Base-by-base conservation (phyloP, 306 rosid genomes). In the Notholithocarpus densiflorus region DNA sequence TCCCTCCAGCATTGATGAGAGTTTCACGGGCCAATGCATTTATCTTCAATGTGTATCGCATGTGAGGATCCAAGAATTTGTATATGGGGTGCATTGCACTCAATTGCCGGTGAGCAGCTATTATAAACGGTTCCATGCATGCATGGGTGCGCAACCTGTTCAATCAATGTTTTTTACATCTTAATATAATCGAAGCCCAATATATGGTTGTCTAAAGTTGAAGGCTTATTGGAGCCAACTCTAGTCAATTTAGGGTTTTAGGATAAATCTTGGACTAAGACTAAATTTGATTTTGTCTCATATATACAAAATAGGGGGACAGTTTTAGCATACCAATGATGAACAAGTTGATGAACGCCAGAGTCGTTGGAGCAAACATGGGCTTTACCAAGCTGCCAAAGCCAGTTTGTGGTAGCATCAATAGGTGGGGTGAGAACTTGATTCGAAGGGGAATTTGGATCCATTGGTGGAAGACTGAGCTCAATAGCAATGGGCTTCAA, bases 61-160 rank as follows among this genome's bases (percentile, higher is more conserved):
- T 81, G 26, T 84, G 85, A 27, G 88, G 88, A 59, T 81, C 80
- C 73, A 72, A 27, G 51, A 86, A 78, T 74, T 86, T 86, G 81
- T 73, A 86, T 51, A 86, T 70, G 10, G 89, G 89, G 77, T 86
- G 89, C 81, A 86, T 86, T 43, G 62, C 89, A 80, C 87, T 86
- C 82, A 86, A 8, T 43, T 86, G 89, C 14, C 89, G 75, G 80
- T 80, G 87, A 73, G 83, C 68, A 12, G 83, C 87, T 32, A 84
- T 84, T 68, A 84, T 84, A 19, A 84, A 74, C 53, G 84, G 87
- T 40, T 84, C 87, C 59, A 84, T 77, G 71, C 82, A 76, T 77
- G 87, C 87, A 43, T 84, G 87, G 73, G 81, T 77, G 3, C 84
- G 23, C 74, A 84, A 74, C 88, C 87, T 84, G 85, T 69, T 64